phyloP scores from a whole-genome alignment of 2,329 filamentous ascomycete species.

The Leptographium flavum region DNA sequence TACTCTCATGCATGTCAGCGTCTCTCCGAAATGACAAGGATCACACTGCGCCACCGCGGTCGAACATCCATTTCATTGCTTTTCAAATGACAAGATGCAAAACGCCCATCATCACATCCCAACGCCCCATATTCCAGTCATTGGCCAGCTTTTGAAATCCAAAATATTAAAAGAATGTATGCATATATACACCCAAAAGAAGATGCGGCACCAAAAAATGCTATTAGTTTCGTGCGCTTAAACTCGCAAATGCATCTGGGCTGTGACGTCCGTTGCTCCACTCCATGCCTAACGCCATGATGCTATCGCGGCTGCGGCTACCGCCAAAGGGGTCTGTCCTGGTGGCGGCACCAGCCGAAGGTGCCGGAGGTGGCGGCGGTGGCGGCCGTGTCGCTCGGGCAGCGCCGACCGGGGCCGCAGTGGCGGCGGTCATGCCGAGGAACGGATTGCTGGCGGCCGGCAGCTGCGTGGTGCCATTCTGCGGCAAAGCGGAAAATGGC shows the following conservation, averaged over 20 bases:
- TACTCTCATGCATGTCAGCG: too few species aligned
- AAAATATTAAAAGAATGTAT: background rate
- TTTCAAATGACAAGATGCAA: too few species aligned
- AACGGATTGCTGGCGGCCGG: constrained; percentile 42
- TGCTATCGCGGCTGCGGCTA: constrained; percentile 56
- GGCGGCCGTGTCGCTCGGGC: background rate
- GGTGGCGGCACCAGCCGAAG: constrained; percentile 4
- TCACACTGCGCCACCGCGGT: too few species aligned
- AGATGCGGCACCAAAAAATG: background rate
- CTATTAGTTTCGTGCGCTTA: constrained; percentile 45
- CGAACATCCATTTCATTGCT: too few species aligned
- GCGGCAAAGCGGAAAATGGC: constrained; percentile 11
- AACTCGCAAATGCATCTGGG: constrained; percentile 64
- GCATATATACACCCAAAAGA: constrained; percentile 1
- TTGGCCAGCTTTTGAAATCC: background rate
- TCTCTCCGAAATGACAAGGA: too few species aligned
- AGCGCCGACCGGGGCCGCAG: constrained; percentile 12
- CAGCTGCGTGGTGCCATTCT: constrained; percentile 20
- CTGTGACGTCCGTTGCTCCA: constrained; percentile 61
- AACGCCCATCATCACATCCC: too few species aligned
- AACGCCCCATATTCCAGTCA: background rate
- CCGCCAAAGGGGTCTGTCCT: constrained; percentile 12
- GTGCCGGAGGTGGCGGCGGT: constrained; percentile 6
- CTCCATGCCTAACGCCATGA: constrained; percentile 50
- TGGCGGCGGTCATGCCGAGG: constrained; percentile 18